phyloP scores from a whole-genome alignment of 164 flowering plant species.

The Chloranthus sessilifolius region DNA sequence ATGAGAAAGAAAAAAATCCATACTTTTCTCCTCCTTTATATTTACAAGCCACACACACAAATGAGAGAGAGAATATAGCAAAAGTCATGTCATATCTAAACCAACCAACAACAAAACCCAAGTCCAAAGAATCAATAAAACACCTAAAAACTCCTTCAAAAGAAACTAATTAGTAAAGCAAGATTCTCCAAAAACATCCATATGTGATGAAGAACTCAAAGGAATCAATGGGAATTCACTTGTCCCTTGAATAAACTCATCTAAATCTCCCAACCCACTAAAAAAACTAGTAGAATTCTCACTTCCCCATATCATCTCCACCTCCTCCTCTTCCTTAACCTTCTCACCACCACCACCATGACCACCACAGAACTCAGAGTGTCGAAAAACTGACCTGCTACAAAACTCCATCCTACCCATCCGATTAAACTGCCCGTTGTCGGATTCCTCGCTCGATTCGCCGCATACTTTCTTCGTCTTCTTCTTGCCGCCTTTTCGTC shows the following conservation, averaged over 20 bases:
- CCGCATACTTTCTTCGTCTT: slow-evolving; percentile 8
- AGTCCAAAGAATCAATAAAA: neutral
- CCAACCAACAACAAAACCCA: neutral
- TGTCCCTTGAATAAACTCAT: slow-evolving; percentile 57
- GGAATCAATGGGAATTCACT: slow-evolving; percentile 37
- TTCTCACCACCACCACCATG: slow-evolving; percentile 17
- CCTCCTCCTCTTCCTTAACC: slow-evolving; percentile 30
- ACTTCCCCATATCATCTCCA: slow-evolving; percentile 35
- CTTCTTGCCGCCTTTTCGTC: slow-evolving; percentile 13
- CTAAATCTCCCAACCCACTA: slow-evolving; percentile 52
- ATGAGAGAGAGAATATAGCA: neutral
- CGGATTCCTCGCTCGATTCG: slow-evolving; percentile 5
- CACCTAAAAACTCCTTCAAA: neutral
- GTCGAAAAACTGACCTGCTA: too few relatives aligned
- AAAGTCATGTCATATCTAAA: too few relatives aligned
- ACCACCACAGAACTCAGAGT: slow-evolving; percentile 14
- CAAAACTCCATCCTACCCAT: slow-evolving; percentile 15
- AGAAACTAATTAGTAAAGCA: neutral
- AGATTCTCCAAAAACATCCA: slow-evolving; percentile 39
- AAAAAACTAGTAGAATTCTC: slow-evolving; percentile 41
- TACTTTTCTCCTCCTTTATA: slow-evolving; percentile 8
- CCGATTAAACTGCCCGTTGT: neutral
- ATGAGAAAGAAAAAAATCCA: too few relatives aligned
- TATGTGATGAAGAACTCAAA: slow-evolving; percentile 31
- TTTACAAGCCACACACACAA: neutral